Conservation (phyloP, 1,284 basidiomycete genomes). For the Afroboletus lepidellus region DNA sequence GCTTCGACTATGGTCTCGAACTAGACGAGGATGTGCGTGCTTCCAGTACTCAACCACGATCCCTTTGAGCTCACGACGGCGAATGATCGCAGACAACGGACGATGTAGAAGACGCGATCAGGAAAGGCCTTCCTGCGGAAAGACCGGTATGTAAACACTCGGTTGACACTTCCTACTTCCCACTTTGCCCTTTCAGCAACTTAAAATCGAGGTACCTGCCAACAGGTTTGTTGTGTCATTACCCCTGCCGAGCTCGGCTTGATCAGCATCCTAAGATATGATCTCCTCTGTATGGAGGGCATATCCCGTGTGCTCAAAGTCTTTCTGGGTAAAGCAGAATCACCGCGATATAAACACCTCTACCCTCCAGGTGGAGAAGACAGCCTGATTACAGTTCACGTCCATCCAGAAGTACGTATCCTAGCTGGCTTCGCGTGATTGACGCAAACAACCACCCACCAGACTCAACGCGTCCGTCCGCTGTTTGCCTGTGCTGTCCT, state of each 20-base stretch:
- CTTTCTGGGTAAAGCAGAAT: slow-evolving; percentile 74
- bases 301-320: slow-evolving; percentile 86
- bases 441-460: neutral
- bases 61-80: slow-evolving; percentile 1
- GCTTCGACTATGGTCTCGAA: slow-evolving; percentile 98
- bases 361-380: slow-evolving; percentile 67
- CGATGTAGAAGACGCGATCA: slow-evolving; percentile 79
- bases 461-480: slow-evolving; percentile 85
- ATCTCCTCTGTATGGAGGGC: slow-evolving; percentile 96
- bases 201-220: slow-evolving; percentile 98
- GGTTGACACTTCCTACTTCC: slow-evolving; percentile 1
- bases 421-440: neutral
- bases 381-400: slow-evolving; percentile 62
- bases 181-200: slow-evolving; percentile 56
- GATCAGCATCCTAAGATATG: slow-evolving; percentile 68
- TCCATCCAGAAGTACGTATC: slow-evolving; percentile 66
- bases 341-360: slow-evolving; percentile 73
- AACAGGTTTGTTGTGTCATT: slow-evolving; percentile 60
- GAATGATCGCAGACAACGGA: slow-evolving; percentile 70
- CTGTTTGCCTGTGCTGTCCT: slow-evolving; percentile 91
- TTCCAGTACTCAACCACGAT: neutral
- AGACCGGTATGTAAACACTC: slow-evolving; percentile 61
- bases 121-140: slow-evolving; percentile 79
- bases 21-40: slow-evolving; percentile 90
- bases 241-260: neutral